These are phyloP conservation scores for Capronia coronata DNA, from an alignment of 2,329 filamentous ascomycete species.

Conservation along the genomic window DNA sequence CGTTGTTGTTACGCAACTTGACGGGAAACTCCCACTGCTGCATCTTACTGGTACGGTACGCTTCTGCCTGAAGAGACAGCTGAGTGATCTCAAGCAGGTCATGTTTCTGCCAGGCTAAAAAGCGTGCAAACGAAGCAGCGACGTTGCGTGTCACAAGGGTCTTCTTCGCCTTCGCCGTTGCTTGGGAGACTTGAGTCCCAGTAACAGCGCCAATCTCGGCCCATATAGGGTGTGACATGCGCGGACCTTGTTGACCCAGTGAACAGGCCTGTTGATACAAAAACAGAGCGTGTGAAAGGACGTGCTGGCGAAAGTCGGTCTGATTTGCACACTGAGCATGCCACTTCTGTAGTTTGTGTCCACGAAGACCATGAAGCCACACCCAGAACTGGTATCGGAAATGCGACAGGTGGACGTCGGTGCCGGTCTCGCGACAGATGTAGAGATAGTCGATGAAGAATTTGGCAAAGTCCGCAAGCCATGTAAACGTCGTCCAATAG, in stretches of 20 bases:
- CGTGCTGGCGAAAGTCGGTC: conserved; percentile 56
- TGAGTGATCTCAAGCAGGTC: conserved; percentile 41
- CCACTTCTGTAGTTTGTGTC: conserved; percentile 46
- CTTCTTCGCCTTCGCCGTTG: conserved; percentile 24
- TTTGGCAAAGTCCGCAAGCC: conserved; percentile 65
- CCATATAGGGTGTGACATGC: conserved; percentile 46
- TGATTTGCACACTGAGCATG: conserved; percentile 37
- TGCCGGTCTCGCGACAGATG: conserved; percentile 12
- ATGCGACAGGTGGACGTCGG: conserved; percentile 45
- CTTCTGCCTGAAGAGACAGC: conserved; percentile 40
- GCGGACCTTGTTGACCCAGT: conserved; percentile 31
- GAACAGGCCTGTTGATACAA: conserved; percentile 59
- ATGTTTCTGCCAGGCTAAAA: conserved; percentile 41
- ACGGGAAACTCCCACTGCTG: conserved; percentile 4
- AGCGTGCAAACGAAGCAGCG: conserved; percentile 51
- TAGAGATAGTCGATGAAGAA: conserved; percentile 62
- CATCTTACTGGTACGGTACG: conserved; percentile 1
- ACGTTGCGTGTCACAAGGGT: conserved; percentile 69
- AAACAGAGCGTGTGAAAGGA: conserved; percentile 57
- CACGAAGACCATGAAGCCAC: conserved; percentile 51
- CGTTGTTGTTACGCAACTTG: not conserved
- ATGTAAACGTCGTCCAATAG: conserved; percentile 60
- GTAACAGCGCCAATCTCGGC: conserved; percentile 43
- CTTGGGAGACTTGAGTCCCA: conserved; percentile 33
- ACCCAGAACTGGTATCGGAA: conserved; percentile 53